phyloP scores from a whole-genome alignment of 2,329 filamentous ascomycete genomes.

The Epichloe gansuensis region DNA sequence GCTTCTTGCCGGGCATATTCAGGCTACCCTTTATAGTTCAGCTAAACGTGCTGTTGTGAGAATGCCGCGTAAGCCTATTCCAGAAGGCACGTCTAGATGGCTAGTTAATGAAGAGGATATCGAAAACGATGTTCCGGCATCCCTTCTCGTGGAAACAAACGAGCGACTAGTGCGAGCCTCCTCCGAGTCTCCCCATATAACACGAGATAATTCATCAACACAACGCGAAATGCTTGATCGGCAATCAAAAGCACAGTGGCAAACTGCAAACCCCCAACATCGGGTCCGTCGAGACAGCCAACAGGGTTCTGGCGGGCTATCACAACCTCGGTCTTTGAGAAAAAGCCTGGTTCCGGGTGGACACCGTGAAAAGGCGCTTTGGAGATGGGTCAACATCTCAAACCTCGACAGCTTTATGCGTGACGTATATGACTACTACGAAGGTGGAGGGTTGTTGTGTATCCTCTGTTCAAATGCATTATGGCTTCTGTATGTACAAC shows the following conservation, averaged over 20 bases:
- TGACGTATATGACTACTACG: constrained; percentile 76
- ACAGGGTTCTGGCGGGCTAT: constrained; percentile 3
- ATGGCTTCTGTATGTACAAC: constrained; percentile 52
- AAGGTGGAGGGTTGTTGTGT: constrained; percentile 72
- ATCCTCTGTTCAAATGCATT: constrained; percentile 62
- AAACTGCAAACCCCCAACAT: constrained; percentile 38
- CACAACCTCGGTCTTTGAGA: constrained; percentile 18
- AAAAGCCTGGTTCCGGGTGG: constrained; percentile 19
- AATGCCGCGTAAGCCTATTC: not conserved
- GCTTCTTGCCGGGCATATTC: constrained; percentile 33
- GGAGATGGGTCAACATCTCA: constrained; percentile 83
- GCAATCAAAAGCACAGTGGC: constrained; percentile 38
- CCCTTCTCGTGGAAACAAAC: constrained; percentile 45
- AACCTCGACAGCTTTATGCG: constrained; percentile 80
- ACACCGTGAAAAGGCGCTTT: constrained; percentile 63
- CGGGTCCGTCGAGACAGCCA: constrained; percentile 30
- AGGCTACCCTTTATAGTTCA: constrained; percentile 27
- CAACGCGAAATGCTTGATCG: not conserved
- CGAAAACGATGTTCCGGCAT: constrained; percentile 51
- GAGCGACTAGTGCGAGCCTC: constrained; percentile 4
- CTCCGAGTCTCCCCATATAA: not conserved
- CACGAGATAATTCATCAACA: not conserved
- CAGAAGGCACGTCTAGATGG: constrained; percentile 10
- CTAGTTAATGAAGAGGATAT: constrained; percentile 32
- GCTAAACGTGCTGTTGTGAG: constrained; percentile 10